Evolutionary conservation across 495 filamentous ascomycete species (phyloP).

Genomic region (Aspergillus olivimuriae): DNA sequence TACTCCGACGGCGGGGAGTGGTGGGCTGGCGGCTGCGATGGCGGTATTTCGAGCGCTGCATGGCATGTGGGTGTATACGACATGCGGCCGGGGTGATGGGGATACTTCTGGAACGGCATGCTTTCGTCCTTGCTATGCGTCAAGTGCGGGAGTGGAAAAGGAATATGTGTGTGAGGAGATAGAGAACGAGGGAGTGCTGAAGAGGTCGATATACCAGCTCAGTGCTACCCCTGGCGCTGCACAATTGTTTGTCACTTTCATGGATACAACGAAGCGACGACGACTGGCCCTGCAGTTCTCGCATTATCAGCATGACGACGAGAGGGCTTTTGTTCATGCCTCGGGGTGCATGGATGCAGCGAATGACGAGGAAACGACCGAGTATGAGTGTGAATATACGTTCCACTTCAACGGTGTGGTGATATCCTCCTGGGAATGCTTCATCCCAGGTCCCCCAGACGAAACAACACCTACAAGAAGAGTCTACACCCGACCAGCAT

Average conservation of each 20-base stretch:
- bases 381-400: constrained; percentile 12
- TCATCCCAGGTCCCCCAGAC: too few relatives aligned
- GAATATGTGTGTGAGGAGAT: constrained; percentile 29
- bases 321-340: constrained; percentile 4
- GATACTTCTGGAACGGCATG: constrained; percentile 51
- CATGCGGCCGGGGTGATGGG: not conserved
- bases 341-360: not conserved
- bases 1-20: too few relatives aligned
- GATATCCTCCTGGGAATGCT: constrained; percentile 24
- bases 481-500: not conserved
- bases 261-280: too few relatives aligned
- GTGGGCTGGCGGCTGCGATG: constrained; percentile 15
- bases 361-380: not conserved
- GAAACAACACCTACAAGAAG: too few relatives aligned
- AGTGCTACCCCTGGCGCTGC: too few relatives aligned
- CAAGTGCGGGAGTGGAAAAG: constrained; percentile 14
- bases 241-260: too few relatives aligned
- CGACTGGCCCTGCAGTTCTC: too few relatives aligned
- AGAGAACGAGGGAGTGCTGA: too few relatives aligned
- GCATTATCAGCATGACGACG: too few relatives aligned
- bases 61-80: constrained; percentile 60
- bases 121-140: constrained; percentile 52
- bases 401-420: constrained; percentile 31
- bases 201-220: too few relatives aligned
- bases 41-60: constrained; percentile 70